phyloP scores from a whole-genome alignment of 306 rosid genomes.

The Delonix regia region DNA sequence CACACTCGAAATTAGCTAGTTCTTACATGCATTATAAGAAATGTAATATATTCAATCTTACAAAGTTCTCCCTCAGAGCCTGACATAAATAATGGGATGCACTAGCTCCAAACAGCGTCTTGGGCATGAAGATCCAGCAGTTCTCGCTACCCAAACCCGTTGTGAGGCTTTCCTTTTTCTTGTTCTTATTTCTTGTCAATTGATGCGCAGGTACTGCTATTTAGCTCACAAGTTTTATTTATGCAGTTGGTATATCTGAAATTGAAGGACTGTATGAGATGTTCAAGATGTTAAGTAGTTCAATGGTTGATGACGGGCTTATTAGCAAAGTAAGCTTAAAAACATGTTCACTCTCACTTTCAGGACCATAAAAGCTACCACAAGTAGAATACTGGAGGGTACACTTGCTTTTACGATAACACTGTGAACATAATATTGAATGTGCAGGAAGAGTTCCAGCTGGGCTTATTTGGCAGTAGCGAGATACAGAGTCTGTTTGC shows the following conservation, averaged over 20 bases:
- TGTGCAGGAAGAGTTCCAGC: slow-evolving; percentile 65
- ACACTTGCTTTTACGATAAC: not conserved
- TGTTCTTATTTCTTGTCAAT: not conserved
- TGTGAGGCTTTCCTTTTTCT: slow-evolving; percentile 42
- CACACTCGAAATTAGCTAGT: not conserved
- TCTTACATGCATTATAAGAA: not conserved
- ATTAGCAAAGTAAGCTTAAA: slow-evolving; percentile 55
- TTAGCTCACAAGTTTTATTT: not conserved
- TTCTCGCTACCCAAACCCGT: slow-evolving; percentile 58
- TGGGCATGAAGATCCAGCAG: slow-evolving; percentile 41
- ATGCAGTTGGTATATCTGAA: slow-evolving; percentile 48
- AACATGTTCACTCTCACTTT: not conserved
- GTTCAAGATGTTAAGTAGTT: slow-evolving; percentile 61
- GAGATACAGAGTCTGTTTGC: slow-evolving; percentile 47
- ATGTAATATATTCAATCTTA: not conserved
- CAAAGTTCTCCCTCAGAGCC: not conserved
- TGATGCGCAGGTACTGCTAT: not conserved
- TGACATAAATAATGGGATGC: slow-evolving; percentile 36
- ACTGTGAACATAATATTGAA: slow-evolving; percentile 25
- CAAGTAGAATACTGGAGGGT: not conserved
- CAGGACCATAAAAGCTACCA: not conserved
- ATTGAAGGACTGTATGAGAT: slow-evolving; percentile 55
- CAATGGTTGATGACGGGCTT: slow-evolving; percentile 55
- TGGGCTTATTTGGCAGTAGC: slow-evolving; percentile 54
- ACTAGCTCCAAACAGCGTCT: slow-evolving; percentile 45